These are phyloP conservation scores for Scopulariopsis brevicaulis DNA, from an alignment of 2,329 filamentous ascomycete species.

Conservation along the genomic window DNA sequence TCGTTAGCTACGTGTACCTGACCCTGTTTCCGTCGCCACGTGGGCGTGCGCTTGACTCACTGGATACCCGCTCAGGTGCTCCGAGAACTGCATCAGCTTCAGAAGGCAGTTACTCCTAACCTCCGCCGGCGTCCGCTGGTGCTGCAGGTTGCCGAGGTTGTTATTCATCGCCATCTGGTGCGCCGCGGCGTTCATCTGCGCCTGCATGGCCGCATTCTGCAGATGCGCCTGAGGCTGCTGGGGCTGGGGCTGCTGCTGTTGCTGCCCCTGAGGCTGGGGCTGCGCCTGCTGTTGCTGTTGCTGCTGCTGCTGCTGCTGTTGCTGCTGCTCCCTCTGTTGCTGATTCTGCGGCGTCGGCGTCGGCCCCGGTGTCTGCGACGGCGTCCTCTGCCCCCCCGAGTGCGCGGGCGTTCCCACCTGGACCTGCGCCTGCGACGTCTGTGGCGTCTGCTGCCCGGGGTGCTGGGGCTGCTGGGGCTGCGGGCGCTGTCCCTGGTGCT, in stretches of 20 bases:
- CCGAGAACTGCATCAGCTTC: constrained; percentile 50
- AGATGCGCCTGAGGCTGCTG: constrained; percentile 18
- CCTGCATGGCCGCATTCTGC: constrained; percentile 17
- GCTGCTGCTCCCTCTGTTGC: constrained; percentile 22
- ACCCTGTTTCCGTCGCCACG: not conserved
- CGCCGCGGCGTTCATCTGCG: constrained; percentile 15
- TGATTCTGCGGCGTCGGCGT: constrained; percentile 23
- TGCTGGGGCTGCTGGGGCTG: constrained; percentile 18
- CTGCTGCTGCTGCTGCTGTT: constrained; percentile 23
- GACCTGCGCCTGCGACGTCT: constrained; percentile 32
- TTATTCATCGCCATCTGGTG: constrained; percentile 18
- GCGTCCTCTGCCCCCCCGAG: constrained; percentile 30
- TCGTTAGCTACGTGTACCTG: constrained; percentile 2
- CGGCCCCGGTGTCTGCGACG: constrained; percentile 31
- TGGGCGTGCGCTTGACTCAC: constrained; percentile 21
- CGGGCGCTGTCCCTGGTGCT: constrained; percentile 5
- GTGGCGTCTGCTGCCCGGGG: constrained; percentile 29
- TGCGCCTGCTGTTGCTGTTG: constrained; percentile 21
- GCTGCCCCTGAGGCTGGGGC: constrained; percentile 21
- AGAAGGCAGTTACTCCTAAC: constrained; percentile 47
- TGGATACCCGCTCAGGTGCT: constrained; percentile 46
- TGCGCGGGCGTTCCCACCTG: constrained; percentile 28
- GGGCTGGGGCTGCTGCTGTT: constrained; percentile 18
- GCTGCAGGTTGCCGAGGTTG: constrained; percentile 16
- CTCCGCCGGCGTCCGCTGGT: constrained; percentile 36